Evolutionary conservation across 495 filamentous ascomycete species (phyloP), one percentile per base, ranked within the genome.

Genomic region (Neurospora sp.): DNA sequence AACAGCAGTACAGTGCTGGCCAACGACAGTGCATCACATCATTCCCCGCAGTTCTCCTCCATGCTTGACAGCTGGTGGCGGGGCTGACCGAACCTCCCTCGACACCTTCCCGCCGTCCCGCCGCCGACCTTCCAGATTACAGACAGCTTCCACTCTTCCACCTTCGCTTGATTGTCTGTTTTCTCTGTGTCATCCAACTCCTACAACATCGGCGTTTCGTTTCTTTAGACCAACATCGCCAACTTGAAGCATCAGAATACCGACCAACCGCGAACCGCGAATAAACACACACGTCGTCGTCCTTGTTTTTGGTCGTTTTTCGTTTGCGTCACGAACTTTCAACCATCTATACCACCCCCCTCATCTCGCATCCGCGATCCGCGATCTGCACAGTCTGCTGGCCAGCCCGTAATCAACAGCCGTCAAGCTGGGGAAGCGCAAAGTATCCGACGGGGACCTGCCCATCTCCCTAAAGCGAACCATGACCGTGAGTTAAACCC

Each of bases 371-470:
- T 53, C 61, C 22, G 37, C 37, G 38, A 44, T 53, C 61, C 37
- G 37, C 37, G 38, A 20, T 41, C 71, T 20, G 44, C 44, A 59
- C 69, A 37, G 10, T 73, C 69, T 16, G 16, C 20, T 18, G 61
- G 44, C 37, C 22, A 59, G 72, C 41, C 45, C 37, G 22, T 45
- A 18, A 12, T 31, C 20, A 73, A 74, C 44, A 38, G 65, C 68
- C 40, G 75, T 76, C 80, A 82, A 82, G 77, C 90, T 90, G 89
- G 91, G 90, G 87, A 93, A 97, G 88, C 92, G 93, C 84, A 95
- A 92, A 86, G 86, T 89, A 79, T 94, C 93, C 76, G 87, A 88
- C 84, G 91, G 91, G 84, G 89, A 93, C 78, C 82, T 86, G 81
- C 83, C 86, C 84, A 89, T 88, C 83, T 91, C 91, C 79, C 84